Evolutionary conservation across 139 green algal species (phyloP).

Genomic region (Closterium sp.): DNA sequence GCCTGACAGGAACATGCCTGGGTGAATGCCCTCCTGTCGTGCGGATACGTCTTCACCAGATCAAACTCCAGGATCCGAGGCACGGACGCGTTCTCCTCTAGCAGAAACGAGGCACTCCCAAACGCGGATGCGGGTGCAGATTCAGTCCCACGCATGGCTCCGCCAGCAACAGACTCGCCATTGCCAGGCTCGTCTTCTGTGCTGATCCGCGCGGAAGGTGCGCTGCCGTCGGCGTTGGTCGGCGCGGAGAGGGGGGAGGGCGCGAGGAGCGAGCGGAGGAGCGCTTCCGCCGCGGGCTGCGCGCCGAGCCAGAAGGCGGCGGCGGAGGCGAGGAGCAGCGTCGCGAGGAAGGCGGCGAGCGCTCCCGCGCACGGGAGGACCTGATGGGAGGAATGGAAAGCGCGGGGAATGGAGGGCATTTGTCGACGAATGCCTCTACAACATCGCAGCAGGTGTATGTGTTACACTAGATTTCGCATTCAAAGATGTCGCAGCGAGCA

Average conservation of each 20-base stretch:
- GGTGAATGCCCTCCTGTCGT: background rate
- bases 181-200: too few species aligned
- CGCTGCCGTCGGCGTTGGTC: too few species aligned
- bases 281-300: background rate
- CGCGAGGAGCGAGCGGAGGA: background rate
- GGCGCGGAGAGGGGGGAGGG: too few species aligned
- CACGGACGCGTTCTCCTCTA: background rate
- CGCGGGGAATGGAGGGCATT: too few species aligned
- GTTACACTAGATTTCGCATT: too few species aligned
- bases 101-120: background rate
- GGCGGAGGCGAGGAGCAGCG: background rate
- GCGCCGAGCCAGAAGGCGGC: background rate
- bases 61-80: background rate
- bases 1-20: background rate
- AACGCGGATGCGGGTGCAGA: background rate
- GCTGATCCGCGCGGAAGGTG: too few species aligned
- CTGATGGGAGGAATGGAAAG: background rate
- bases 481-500: background rate
- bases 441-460: too few species aligned
- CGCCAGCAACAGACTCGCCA: too few species aligned
- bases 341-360: background rate
- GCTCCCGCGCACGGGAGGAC: background rate
- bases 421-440: too few species aligned
- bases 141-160: background rate
- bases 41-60: background rate